Percentiles rank a stretch among this genome's conserved stretches.
phyloP scores from a whole-genome alignment of 371 early-diverging fungal species.

The Mucor saturninus region DNA sequence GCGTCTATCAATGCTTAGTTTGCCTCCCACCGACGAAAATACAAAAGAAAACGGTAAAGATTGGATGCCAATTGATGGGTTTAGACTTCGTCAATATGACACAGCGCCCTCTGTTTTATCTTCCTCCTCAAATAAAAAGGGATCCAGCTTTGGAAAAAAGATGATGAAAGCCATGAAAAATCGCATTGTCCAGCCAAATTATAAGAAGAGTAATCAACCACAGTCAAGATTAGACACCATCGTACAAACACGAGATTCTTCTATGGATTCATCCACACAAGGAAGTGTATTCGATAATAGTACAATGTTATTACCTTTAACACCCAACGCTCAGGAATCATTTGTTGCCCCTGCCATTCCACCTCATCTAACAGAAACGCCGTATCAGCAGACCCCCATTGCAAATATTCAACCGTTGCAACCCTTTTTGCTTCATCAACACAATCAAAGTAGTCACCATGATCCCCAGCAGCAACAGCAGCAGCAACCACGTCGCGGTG shows the following conservation, averaged over 20 bases:
- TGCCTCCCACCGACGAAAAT: slow-evolving; percentile 7
- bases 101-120: slow-evolving; percentile 27
- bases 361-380: not conserved
- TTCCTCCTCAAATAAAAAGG: slow-evolving; percentile 14
- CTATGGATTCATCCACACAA: slow-evolving; percentile 76
- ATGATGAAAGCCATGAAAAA: slow-evolving; percentile 45
- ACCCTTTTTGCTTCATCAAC: slow-evolving; percentile 16
- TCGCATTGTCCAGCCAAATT: slow-evolving; percentile 8
- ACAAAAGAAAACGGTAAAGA: slow-evolving; percentile 18
- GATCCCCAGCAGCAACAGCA: slow-evolving; percentile 10
- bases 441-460: slow-evolving; percentile 31
- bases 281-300: slow-evolving; percentile 76
- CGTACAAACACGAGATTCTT: slow-evolving; percentile 6
- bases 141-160: slow-evolving; percentile 35
- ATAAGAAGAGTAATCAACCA: not conserved
- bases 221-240: slow-evolving; percentile 6
- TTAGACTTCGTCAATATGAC: slow-evolving; percentile 38
- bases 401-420: slow-evolving; percentile 20
- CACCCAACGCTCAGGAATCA: not conserved
- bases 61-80: slow-evolving; percentile 50
- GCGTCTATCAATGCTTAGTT: slow-evolving; percentile 16
- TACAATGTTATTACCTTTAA: slow-evolving; percentile 8
- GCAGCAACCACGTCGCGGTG: not conserved
- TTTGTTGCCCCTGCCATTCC: slow-evolving; percentile 21
- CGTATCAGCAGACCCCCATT: not conserved